Percentiles rank a stretch among this genome's conserved stretches.
Evolutionary conservation across 306 rosid genomes (phyloP).

Genomic region (Trifolium fragiferum): DNA sequence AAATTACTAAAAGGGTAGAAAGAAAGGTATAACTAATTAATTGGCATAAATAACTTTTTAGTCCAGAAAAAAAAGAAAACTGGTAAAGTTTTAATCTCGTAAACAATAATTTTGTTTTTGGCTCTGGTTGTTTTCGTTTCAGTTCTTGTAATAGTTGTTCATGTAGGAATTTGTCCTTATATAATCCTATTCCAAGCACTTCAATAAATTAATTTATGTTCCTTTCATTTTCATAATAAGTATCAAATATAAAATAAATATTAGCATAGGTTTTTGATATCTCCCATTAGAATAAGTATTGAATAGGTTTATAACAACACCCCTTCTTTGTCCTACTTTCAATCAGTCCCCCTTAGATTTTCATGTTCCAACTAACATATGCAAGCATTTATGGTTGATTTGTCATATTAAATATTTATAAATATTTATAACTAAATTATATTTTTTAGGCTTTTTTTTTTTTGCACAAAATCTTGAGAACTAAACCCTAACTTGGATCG

Average conservation of each 20-base stretch:
- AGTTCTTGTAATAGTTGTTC: neutral
- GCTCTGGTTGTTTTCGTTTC: neutral
- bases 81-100: neutral
- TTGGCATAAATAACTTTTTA: neutral
- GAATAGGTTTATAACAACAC: neutral
- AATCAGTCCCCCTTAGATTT: neutral
- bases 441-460: too few species aligned
- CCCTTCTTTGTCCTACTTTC: constrained; percentile 7
- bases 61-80: neutral
- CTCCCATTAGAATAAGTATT: too few species aligned
- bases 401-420: too few species aligned
- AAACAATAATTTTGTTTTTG: neutral
- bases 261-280: neutral
- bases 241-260: constrained; percentile 5
- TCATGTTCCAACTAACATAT: neutral
- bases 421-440: too few species aligned
- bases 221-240: neutral
- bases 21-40: neutral
- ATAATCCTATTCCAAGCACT: neutral
- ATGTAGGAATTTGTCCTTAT: neutral
- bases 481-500: too few species aligned
- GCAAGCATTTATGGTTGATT: too few species aligned
- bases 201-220: neutral
- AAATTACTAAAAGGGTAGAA: neutral
- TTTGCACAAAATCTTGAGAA: too few species aligned